Evolutionary conservation across 495 filamentous ascomycete species (phyloP), one percentile per base, ranked within the genome.

Genomic region (Tuber umbilicatum): DNA sequence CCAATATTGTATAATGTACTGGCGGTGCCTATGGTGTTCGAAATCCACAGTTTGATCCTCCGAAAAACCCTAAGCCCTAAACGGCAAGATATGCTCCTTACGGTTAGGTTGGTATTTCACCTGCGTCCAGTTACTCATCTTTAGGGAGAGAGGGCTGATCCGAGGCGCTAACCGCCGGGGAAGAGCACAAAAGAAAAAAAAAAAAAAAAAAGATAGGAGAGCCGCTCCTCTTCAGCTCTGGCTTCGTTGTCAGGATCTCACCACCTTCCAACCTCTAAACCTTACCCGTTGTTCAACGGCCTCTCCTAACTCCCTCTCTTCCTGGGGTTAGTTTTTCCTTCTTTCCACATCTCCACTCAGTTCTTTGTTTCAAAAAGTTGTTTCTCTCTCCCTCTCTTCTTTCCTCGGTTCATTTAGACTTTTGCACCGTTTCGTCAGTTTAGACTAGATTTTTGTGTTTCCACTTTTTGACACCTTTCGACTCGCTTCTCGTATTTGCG

Each of bases 321-420:
- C 55, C 14, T 1, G 55, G 55, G 19, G 55, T 14, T 17, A 64
- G 14, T 64, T 64, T 64, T 64, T 31, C 31, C 55, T 64, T 64
- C 31, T 64, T 64, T 72, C 69, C 69, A 79, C 77, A 79, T 79
- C 77, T 79, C 77, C 69, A 70, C 77, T 79, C 77, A 41, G 31
- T 68, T 38, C 64, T 73, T 68, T 74, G 73, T 77, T 74, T 27
- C 68, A 4, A 43, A 70, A 71, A 70, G 42, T 71, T 64, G 42
- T 60, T 10, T 5, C 14, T 64, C 5, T 64, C 55, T 64, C 27
- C 7, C 21, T 64, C 27, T 31, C n/a, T 64, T 19, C 4, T 27
- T 60, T 27, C 19, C 10, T 35, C 27, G 2, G 55, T 64, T 35
- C 55, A 64, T 64, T n/a, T n/a, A 64, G 55, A 64, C 55, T 31